These are phyloP conservation scores for Penicillium fimorum DNA, from an alignment of 495 filamentous ascomycete species.

Conservation along the genomic window DNA sequence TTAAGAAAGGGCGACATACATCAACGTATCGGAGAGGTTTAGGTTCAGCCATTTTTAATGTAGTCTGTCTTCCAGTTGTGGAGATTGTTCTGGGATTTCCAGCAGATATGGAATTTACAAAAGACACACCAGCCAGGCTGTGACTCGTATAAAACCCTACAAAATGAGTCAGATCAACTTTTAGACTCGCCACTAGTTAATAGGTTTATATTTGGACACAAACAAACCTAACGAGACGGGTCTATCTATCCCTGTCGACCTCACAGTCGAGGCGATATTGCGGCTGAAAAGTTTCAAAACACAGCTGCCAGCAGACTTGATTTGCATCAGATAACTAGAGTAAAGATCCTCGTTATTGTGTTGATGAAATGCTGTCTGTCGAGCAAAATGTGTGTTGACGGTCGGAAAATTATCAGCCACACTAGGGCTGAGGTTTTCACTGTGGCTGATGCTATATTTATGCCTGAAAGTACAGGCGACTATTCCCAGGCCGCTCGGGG, in stretches of 20 bases:
- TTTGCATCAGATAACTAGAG: slow-evolving; percentile 23
- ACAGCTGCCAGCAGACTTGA: slow-evolving; percentile 11
- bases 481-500: slow-evolving; percentile 6
- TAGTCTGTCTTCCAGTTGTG: background rate
- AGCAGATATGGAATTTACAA: background rate
- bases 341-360: background rate
- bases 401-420: slow-evolving; percentile 19
- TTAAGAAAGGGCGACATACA: slow-evolving; percentile 26
- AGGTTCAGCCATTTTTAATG: slow-evolving; percentile 35
- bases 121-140: background rate
- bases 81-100: slow-evolving; percentile 4
- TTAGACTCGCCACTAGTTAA: background rate
- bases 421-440: slow-evolving; percentile 9
- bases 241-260: slow-evolving; percentile 8
- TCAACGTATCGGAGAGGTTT: slow-evolving; percentile 46
- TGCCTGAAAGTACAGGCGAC: background rate
- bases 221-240: background rate
- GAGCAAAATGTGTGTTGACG: slow-evolving; percentile 23
- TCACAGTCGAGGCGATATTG: slow-evolving; percentile 17
- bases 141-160: background rate
- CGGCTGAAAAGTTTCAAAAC: slow-evolving; percentile 18
- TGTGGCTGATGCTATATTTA: background rate
- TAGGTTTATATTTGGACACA: background rate
- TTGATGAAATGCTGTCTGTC: background rate
- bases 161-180: background rate